Percentiles rank a stretch among this genome's conserved stretches.
Conservation (phyloP, 2,329 filamentous ascomycete species). For the Trichophyton equinum region DNA sequence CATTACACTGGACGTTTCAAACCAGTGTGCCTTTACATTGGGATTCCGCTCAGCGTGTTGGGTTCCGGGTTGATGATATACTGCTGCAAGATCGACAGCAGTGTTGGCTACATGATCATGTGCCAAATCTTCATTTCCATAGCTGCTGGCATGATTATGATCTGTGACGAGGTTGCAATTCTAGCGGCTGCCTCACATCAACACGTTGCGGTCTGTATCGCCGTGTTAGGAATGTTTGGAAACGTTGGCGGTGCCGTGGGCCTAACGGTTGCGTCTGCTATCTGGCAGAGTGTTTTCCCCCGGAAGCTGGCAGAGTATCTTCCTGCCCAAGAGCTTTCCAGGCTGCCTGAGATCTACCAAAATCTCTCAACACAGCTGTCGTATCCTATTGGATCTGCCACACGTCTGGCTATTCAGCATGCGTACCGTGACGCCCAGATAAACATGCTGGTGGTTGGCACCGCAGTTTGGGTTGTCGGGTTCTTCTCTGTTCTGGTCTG, state of each 20-base stretch:
- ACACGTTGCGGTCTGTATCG: slow-evolving; percentile 33
- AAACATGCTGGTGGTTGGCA: slow-evolving; percentile 27
- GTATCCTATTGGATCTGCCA: slow-evolving; percentile 30
- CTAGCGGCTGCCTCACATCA: slow-evolving; percentile 42
- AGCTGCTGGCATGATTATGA: slow-evolving; percentile 38
- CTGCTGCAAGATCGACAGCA: slow-evolving; percentile 36
- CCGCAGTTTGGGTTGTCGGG: slow-evolving; percentile 14
- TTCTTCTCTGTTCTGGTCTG: slow-evolving; percentile 31
- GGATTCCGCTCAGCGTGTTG: slow-evolving; percentile 37
- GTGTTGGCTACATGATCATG: slow-evolving; percentile 40
- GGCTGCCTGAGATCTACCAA: slow-evolving; percentile 15
- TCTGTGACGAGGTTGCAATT: slow-evolving; percentile 43
- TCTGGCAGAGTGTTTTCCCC: slow-evolving; percentile 21
- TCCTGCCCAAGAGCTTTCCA: slow-evolving; percentile 12
- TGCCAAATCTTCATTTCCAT: slow-evolving; percentile 42
- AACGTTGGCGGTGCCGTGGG: slow-evolving; percentile 22
- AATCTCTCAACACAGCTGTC: slow-evolving; percentile 15
- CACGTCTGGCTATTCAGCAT: slow-evolving; percentile 32
- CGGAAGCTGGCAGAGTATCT: slow-evolving; percentile 11
- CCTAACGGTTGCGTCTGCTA: slow-evolving; percentile 17
- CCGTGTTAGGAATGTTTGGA: slow-evolving; percentile 18
- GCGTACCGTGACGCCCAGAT: slow-evolving; percentile 37
- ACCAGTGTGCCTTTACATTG: slow-evolving; percentile 37
- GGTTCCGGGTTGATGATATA: slow-evolving; percentile 42
- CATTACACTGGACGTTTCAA: slow-evolving; percentile 39